Percentiles rank a stretch among this genome's conserved stretches.
These are phyloP conservation scores for Craspedostauros australis DNA, from an alignment of 108 stramenopile species.

Conservation along the genomic window DNA sequence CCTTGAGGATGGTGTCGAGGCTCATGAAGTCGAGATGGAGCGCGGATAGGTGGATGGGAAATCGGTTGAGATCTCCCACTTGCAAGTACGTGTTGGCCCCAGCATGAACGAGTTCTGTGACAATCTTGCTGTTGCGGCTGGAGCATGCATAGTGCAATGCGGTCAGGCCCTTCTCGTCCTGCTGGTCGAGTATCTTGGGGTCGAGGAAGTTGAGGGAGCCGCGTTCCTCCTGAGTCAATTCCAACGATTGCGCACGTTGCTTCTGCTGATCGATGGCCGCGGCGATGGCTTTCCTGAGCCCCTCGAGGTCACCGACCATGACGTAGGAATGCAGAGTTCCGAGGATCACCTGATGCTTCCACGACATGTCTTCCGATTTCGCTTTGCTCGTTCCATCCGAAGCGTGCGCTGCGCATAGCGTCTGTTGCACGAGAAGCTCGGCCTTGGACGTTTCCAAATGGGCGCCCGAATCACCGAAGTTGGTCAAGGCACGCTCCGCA, in stretches of 20 bases:
- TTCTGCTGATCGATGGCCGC: conserved; percentile 9
- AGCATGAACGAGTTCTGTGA: conserved; percentile 47
- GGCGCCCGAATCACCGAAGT: conserved; percentile 28
- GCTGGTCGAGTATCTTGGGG: conserved; percentile 45
- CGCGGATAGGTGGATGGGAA: conserved; percentile 60
- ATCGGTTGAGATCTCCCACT: conserved; percentile 12
- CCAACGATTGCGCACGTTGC: conserved; percentile 7
- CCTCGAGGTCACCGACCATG: conserved; percentile 47
- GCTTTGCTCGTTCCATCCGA: background rate
- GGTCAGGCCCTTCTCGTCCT: conserved; percentile 63
- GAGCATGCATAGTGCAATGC: conserved; percentile 74
- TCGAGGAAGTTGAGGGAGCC: conserved; percentile 20
- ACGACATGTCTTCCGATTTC: conserved; percentile 21
- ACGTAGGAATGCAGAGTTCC: conserved; percentile 76
- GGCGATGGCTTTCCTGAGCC: conserved; percentile 43
- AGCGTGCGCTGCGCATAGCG: conserved; percentile 48
- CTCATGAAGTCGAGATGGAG: conserved; percentile 49
- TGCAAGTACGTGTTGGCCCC: conserved; percentile 55
- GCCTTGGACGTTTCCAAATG: conserved; percentile 36
- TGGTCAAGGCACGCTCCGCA: conserved; percentile 2
- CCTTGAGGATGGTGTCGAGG: conserved; percentile 48
- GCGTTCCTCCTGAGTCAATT: background rate
- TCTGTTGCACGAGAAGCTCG: conserved; percentile 46
- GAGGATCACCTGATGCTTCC: conserved; percentile 73
- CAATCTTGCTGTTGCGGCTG: conserved; percentile 36